These are phyloP conservation scores for Marsdenia floribunda DNA, from an alignment of 257 asterid species.

Conservation along the genomic window DNA sequence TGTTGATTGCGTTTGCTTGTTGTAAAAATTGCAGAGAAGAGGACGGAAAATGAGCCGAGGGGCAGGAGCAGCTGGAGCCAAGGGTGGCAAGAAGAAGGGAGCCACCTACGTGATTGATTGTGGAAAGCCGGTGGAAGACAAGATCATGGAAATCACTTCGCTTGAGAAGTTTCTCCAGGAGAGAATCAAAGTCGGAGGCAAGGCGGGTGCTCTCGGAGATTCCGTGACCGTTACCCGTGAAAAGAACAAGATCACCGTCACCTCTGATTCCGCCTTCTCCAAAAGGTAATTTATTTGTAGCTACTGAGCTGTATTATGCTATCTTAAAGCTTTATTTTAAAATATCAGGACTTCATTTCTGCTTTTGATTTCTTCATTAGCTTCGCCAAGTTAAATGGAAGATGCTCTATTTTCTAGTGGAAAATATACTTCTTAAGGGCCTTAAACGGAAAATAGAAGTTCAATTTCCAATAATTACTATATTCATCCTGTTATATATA, in stretches of 20 bases:
- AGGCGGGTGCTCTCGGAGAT: conserved; percentile 55
- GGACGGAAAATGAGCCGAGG: conserved; percentile 11
- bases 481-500: not conserved
- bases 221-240: conserved; percentile 42
- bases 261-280: conserved; percentile 48
- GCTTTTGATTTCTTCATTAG: not conserved
- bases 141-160: conserved; percentile 57
- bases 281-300: conserved; percentile 28
- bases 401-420: not conserved
- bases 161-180: conserved; percentile 53
- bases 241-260: conserved; percentile 46
- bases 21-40: not conserved
- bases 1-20: not conserved
- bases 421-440: too few species aligned
- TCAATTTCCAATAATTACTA: not conserved
- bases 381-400: not conserved
- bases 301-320: not conserved
- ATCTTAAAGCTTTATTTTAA: not conserved
- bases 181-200: conserved; percentile 54
- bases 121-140: conserved; percentile 46
- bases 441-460: not conserved
- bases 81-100: conserved; percentile 47
- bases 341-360: not conserved
- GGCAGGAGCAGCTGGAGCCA: conserved; percentile 24
- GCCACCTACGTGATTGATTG: conserved; percentile 26